Conservation (phyloP, 2,329 filamentous ascomycete genomes). For the Xylaria sp. region DNA sequence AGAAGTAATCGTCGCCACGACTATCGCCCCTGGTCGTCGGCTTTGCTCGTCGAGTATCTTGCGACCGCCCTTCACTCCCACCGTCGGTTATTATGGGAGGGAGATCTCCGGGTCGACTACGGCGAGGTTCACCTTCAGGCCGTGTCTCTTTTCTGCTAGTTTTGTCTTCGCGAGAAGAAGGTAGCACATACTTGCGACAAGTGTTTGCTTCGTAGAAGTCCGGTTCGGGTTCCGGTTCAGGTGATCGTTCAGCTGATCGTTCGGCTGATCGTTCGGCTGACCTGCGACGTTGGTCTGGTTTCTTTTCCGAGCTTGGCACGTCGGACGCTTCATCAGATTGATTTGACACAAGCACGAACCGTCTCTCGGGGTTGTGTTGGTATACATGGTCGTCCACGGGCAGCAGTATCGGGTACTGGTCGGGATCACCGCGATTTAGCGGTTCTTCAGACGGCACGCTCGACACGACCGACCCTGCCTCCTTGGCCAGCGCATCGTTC, state of each 20-base stretch:
- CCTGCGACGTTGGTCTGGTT: constrained; percentile 32
- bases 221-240: constrained; percentile 38
- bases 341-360: constrained; percentile 68
- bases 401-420: constrained; percentile 74
- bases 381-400: constrained; percentile 59
- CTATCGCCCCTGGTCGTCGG: constrained; percentile 42
- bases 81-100: constrained; percentile 48
- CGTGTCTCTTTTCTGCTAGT: constrained; percentile 39
- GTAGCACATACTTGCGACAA: constrained; percentile 53
- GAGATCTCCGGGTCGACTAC: constrained; percentile 44
- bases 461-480: constrained; percentile 58
- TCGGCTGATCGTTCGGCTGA: constrained; percentile 30
- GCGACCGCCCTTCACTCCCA: constrained; percentile 28
- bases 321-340: constrained; percentile 47
- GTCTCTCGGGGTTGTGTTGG: constrained; percentile 69
- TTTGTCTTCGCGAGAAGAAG: constrained; percentile 46
- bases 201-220: constrained; percentile 56
- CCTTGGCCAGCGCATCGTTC: constrained; percentile 67
- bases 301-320: constrained; percentile 38
- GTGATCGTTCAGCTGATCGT: constrained; percentile 27
- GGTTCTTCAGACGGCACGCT: constrained; percentile 62
- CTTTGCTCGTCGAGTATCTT: constrained; percentile 42
- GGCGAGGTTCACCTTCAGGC: constrained; percentile 41
- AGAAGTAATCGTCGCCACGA: constrained; percentile 51
- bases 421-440: constrained; percentile 69